Conservation (phyloP, 1,284 basidiomycete species). For the Moniliophthora roreri region DNA sequence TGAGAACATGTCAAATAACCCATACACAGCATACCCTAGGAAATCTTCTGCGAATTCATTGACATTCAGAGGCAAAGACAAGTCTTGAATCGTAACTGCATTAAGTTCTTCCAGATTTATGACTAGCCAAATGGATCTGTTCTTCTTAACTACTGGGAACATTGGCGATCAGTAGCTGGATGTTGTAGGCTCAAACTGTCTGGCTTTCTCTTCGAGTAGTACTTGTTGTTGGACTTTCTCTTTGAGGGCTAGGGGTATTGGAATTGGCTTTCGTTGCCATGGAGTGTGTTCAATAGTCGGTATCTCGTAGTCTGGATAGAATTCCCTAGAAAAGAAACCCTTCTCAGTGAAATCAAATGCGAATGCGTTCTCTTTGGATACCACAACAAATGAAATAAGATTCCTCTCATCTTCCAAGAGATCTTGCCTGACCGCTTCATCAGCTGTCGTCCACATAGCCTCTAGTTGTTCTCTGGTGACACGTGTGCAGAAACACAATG, state of each 20-base stretch:
- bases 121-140: conserved; percentile 24
- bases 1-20: conserved; percentile 25
- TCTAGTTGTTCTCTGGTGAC: conserved; percentile 19
- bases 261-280: conserved; percentile 28
- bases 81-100: conserved; percentile 28
- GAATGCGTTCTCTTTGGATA: conserved; percentile 19
- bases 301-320: conserved; percentile 34
- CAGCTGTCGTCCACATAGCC: conserved; percentile 14
- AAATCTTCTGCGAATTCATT: conserved; percentile 33
- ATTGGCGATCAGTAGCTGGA: conserved; percentile 29
- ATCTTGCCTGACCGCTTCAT: conserved; percentile 2
- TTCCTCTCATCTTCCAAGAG: conserved; percentile 22
- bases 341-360: conserved; percentile 28
- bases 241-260: conserved; percentile 24
- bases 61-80: conserved; percentile 24
- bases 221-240: conserved; percentile 23
- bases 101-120: conserved; percentile 33
- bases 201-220: conserved; percentile 20
- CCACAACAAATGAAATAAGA: conserved; percentile 23
- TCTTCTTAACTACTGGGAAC: conserved; percentile 34
- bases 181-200: conserved; percentile 29
- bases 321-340: conserved; percentile 30
- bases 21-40: conserved; percentile 25
- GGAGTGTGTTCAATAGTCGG: conserved; percentile 32
- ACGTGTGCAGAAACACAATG: conserved; percentile 4